Conservation (phyloP, 805 yeast genomes). For the Wickerhamiella cacticola region DNA sequence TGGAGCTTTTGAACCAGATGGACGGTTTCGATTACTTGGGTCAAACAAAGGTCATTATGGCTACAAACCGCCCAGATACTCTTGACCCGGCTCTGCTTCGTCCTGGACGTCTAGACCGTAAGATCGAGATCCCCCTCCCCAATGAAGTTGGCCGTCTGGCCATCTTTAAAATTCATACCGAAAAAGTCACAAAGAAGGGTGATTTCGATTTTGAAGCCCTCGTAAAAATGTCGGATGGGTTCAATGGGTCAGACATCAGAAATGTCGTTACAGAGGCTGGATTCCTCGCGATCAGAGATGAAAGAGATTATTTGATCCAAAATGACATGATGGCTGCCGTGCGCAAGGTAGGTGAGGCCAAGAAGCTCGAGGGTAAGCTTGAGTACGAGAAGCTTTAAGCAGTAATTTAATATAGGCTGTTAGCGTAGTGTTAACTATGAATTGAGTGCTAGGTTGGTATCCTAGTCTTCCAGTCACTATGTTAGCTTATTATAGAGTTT, state of each 20-base stretch:
- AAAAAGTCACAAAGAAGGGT: constrained; percentile 77
- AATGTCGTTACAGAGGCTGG: constrained; percentile 98
- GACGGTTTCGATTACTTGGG: constrained; percentile 96
- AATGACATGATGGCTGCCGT: constrained; percentile 96
- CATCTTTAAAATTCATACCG: constrained; percentile 83
- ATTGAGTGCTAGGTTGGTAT: too few species aligned
- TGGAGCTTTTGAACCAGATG: constrained; percentile 96
- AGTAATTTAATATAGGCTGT: background rate
- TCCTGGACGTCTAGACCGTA: constrained; percentile 95
- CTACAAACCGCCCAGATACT: constrained; percentile 98
- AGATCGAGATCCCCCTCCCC: constrained; percentile 89
- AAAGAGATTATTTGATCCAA: constrained; percentile 86
- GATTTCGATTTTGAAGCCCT: constrained; percentile 95
- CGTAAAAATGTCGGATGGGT: constrained; percentile 97
- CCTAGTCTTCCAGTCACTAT: too few species aligned
- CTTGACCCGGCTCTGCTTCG: constrained; percentile 93
- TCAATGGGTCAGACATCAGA: constrained; percentile 96
- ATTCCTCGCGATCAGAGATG: constrained; percentile 94
- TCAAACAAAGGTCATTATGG: constrained; percentile 95
- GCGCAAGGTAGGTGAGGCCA: constrained; percentile 90
- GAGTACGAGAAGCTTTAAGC: constrained; percentile 81
- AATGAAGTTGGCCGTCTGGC: constrained; percentile 93
- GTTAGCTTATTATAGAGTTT: too few species aligned
- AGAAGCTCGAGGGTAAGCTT: constrained; percentile 90
- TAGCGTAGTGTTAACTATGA: background rate